Evolutionary conservation across 371 early-diverging fungal genomes (phyloP), one percentile per base, ranked within the genome.

Genomic region (Mucor circinelloides): DNA sequence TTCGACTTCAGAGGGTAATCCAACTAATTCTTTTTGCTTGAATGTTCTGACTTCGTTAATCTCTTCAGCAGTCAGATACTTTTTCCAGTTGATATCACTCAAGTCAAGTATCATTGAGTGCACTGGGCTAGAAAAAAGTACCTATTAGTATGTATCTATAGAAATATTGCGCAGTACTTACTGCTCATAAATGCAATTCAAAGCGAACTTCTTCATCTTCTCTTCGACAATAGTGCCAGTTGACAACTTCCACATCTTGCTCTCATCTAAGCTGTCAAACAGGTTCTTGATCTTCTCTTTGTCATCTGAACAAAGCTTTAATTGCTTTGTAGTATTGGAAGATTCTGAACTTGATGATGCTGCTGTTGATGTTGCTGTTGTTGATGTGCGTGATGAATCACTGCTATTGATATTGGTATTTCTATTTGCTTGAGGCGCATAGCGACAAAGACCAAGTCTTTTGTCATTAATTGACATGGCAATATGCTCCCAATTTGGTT

Each of bases 381-480:
- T 30, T 44, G 52, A 6, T 50, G 52, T 12, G 28, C 31, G 6
- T 55, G 57, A 57, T 55, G 36, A 34, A 54, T 36, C 38, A 54
- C 63, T 54, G 27, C 38, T 36, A 63, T 54, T 54, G 27, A 19
- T 46, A 64, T 36, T 31, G 57, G 34, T 50, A 34, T 64, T 64
- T 64, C 19, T 19, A 30, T 27, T 17, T 27, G 38, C 40, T 64
- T 64, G 56, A 34, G 52, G 52, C 28, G 55, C 63, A 31, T 52
- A 57, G 31, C 23, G 40, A 50, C 25, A 8, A 52, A 66, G 34
- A 58, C 66, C 66, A 48, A 66, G 60, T 59, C 54, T 46, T 52
- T 66, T 66, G 60, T 60, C 60, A 52, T 52, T 66, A 66, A 66
- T 66, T 59, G 46, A 5, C 60, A 59, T 66, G 38, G 66, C 34